Evolutionary conservation across 768 basidiomycete genomes (phyloP), one percentile per base, ranked within the genome.

Genomic region (Rhodosporidiobolus odoratus): DNA sequence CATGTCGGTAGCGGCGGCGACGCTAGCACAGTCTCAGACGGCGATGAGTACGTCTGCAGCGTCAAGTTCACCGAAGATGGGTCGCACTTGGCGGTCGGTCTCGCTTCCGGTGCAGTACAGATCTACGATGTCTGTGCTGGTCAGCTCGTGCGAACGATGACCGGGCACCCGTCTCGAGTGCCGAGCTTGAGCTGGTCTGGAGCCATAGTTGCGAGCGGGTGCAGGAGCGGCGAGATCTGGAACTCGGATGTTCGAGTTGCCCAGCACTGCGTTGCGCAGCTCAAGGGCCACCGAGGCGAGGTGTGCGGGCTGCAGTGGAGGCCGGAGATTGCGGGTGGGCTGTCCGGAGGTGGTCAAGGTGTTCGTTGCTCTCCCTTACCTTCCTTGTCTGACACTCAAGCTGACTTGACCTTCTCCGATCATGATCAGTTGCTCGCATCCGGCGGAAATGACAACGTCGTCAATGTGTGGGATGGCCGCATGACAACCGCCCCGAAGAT

Each of bases 401-500:
- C 9, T 16, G 15, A 35, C n/a, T 17, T 16, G 57, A 35, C 35
- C 27, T 40, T 23, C 7, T 27, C 16, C n/a, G n/a, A n/a, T n/a
- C n/a, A n/a, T n/a, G 23, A 25, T 16, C 62, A 92, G 79, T 82
- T 95, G 27, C 83, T 99, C 32, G 95, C 95, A 0, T 92, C 91
- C 74, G 95, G 95, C 3, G 95, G 93, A 0, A 96, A 98, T 77
- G 96, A 98, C 79, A 97, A 98, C 73, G 92, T 96, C 27, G 93
- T 98, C 63, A 95, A 96, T 77, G 89, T 96, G 59, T 99, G 95
- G 95, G 95, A 99, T 75, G 90, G 88, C 10, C 84, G 90, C 64
- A 76, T 74, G 73, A 78, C 77, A 69, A 86, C 84, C 4, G 84
- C 78, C 80, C 78, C 92, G 0, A 92, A 92, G 78, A 93, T 91